Base-by-base conservation (phyloP, 2,329 filamentous ascomycete genomes). In the Podosphaera xanthii region DNA sequence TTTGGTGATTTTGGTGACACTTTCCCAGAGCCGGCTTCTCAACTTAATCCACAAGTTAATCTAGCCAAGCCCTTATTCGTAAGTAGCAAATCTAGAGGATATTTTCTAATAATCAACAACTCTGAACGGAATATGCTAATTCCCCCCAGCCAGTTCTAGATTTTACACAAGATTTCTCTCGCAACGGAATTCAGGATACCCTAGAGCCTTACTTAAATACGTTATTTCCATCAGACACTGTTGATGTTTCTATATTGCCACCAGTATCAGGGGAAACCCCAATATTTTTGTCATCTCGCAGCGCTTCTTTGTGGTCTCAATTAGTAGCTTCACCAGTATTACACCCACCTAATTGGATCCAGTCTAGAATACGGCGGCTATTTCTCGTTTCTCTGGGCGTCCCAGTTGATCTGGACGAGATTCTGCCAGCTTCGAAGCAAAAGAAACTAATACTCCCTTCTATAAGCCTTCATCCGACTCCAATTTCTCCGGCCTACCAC, bases 341-440 rank as follows among this genome's bases (percentile, higher is more conserved):
- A 44, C 89, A 95, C 67, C 92, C 92, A 4, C 91, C 92, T 0
- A 92, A 98, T 71, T 98, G 92, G 92, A 94, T 96, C 61, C 87
- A 92, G 63, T 95, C 89, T 58, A 87, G 90, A 58, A 98, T 95
- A 65, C 83, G 92, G 58, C 86, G 92, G 35, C 80, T 98, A 34
- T 98, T 98, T 70, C 81, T 98, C 49, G 90, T 98, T 59, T 96
- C 90, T 1, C 80, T 98, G 0, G 92, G 92, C 22, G 92, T 98
- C 0, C 92, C 92, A 1, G 88, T 98, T 52, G 92, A 98, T 67
- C 77, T 98, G 0, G 92, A 98, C 71, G 92, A 98, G 73, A 97
- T 98, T 59, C 79, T 98, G 6, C 92, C 92, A 0, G 90, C 91
- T 0, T 94, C 87, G 10, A 97, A 97, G 71, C 92, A 98, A 70